A percentile compares a stretch with the other conserved stretches of the same genome.
Conservation (phyloP, 1,284 basidiomycete species). For the Irpex sp. region DNA sequence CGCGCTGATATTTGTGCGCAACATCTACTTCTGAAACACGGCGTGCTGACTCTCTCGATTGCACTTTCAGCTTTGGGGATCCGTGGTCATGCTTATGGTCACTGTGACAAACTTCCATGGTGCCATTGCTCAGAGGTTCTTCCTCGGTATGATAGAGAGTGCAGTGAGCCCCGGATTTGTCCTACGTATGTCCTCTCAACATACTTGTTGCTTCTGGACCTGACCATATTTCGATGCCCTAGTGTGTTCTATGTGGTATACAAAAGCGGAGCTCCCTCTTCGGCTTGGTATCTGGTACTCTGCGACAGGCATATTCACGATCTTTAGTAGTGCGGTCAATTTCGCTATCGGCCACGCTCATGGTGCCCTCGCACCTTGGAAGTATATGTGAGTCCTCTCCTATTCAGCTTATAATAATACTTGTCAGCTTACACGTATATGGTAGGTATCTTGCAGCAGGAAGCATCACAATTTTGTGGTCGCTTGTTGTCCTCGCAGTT, state of each 20-base stretch:
- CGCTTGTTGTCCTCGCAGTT: conserved; percentile 5
- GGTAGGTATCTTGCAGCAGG: conserved; percentile 10
- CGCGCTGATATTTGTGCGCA: conserved; percentile 6
- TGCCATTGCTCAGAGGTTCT: conserved; percentile 10
- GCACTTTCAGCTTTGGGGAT: conserved; percentile 6
- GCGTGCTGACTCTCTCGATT: neutral
- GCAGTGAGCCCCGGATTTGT: conserved; percentile 13
- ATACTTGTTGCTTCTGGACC: neutral
- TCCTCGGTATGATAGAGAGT: conserved; percentile 12
- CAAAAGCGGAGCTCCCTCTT: conserved; percentile 11
- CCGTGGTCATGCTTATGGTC: conserved; percentile 11
- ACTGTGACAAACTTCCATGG: conserved; percentile 7
- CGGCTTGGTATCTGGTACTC: conserved; percentile 13
- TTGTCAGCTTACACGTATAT: neutral
- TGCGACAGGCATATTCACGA: conserved; percentile 10
- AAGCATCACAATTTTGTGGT: conserved; percentile 12
- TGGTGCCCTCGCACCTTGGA: conserved; percentile 9
- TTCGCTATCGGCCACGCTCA: conserved; percentile 13
- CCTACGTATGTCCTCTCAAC: conserved; percentile 3
- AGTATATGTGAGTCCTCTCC: conserved; percentile 6
- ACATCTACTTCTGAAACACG: neutral
- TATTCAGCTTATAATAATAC: neutral
- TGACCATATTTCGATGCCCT: neutral
- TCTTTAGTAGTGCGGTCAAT: conserved; percentile 12
- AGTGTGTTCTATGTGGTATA: conserved; percentile 14